phyloP scores from a whole-genome alignment of 495 filamentous ascomycete genomes.

The Talaromyces stipitatus region DNA sequence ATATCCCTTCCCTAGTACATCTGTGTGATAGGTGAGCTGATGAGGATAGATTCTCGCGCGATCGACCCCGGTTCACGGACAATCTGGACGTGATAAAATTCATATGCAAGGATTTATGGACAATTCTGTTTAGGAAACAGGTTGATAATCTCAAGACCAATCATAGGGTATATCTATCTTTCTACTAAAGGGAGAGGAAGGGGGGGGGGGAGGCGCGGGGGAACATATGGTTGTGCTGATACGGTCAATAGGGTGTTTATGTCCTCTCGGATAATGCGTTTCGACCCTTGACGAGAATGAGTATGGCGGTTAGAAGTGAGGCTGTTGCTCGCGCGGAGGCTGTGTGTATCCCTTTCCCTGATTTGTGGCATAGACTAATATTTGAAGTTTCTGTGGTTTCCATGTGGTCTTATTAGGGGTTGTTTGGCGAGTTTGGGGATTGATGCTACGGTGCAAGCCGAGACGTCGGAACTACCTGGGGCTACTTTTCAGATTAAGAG shows the following conservation, averaged over 20 bases:
- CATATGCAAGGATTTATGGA: conserved; percentile 96
- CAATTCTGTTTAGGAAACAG: conserved; percentile 87
- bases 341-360: conserved; percentile 42
- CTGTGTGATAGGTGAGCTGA: neutral
- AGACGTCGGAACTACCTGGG: conserved; percentile 73
- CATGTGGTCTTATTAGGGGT: conserved; percentile 83
- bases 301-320: conserved; percentile 61
- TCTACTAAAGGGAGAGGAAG: neutral
- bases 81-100: conserved; percentile 94
- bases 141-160: conserved; percentile 98
- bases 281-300: conserved; percentile 82
- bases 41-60: conserved; percentile 66
- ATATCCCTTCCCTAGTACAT: conserved; percentile 15
- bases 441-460: conserved; percentile 81
- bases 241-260: conserved; percentile 67
- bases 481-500: conserved; percentile 98
- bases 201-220: too few relatives aligned
- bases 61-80: conserved; percentile 79
- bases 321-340: conserved; percentile 70
- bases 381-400: conserved; percentile 82
- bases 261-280: conserved; percentile 93
- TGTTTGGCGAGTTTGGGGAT: conserved; percentile 86
- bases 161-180: conserved; percentile 58
- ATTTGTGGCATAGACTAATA: conserved; percentile 9
- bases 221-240: conserved; percentile 3